Evolutionary conservation across 306 rosid genomes (phyloP).

Genomic region (Bauhinia variegata): DNA sequence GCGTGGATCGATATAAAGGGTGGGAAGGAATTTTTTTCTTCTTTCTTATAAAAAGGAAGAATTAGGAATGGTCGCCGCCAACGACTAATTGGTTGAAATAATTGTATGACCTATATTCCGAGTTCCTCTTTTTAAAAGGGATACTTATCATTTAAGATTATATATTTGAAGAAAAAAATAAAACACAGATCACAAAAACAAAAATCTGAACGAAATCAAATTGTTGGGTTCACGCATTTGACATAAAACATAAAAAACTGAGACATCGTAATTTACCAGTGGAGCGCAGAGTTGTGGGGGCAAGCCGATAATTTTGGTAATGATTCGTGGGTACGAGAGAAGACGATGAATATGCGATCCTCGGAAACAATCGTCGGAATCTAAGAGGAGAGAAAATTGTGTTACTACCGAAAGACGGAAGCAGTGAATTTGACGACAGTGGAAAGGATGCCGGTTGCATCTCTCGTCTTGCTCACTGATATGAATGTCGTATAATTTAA

Average conservation of each 20-base stretch:
- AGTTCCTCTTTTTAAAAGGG: background rate
- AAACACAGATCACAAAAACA: background rate
- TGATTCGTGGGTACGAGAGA: constrained; percentile 5
- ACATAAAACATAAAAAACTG: background rate
- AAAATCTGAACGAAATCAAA: background rate
- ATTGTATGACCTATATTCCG: constrained; percentile 16
- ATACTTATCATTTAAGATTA: background rate
- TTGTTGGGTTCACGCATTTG: background rate
- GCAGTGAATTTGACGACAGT: constrained; percentile 35
- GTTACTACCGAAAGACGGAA: constrained; percentile 29
- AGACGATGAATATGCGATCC: constrained; percentile 7
- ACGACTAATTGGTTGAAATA: background rate
- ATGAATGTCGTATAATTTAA: background rate
- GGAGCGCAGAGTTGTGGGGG: constrained; percentile 37
- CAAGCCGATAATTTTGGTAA: constrained; percentile 24
- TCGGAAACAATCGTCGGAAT: constrained; percentile 30
- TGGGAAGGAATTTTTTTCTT: background rate
- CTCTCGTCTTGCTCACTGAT: constrained; percentile 1
- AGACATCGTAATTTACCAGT: constrained; percentile 31
- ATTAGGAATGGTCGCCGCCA: background rate
- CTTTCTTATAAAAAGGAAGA: background rate
- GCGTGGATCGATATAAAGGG: background rate
- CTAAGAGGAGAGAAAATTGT: constrained; percentile 25
- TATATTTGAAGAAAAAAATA: background rate
- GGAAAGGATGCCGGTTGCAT: constrained; percentile 37